Base-by-base conservation (phyloP, 371 early-diverging fungal genomes). In the Mucor plumbeus region DNA sequence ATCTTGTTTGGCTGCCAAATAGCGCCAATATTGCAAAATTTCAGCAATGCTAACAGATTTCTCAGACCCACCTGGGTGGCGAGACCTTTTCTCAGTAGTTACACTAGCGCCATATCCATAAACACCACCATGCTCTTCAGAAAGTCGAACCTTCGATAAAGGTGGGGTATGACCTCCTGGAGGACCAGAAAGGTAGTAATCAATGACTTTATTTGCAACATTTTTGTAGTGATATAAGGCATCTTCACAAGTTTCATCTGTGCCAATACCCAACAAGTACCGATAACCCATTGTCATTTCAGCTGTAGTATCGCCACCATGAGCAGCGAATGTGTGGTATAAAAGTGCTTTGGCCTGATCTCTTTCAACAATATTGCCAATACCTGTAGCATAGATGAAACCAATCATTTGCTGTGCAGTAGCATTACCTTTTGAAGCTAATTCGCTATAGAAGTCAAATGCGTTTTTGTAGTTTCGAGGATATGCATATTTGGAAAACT, bases 371-470 rank as follows among this genome's bases (percentile, higher is more conserved):
- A 76, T 82, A 55, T 87, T 78, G 10, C 96, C 97, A 40, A 97
- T 70, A 1, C 97, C 97, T 0, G 96, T 93, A 3, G 97, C 89
- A 74, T 95, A 91, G 78, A 95, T 88, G 64, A 95, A 86, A 7
- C 97, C 98, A 7, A 96, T 74, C 85, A 91, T 91, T 39, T 94
- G 90, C 70, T 95, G 98, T 14, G 95, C 97, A 5, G 90, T 86
- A 6, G 94, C 85, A 70, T 95, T 91, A 43, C 97, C 98, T 26
- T 69, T 64, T 21, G 79, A 73, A 0, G 92, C 90, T 53, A 92
- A 73, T 59, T 76, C 61, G 55, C 76, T 31, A 31, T 10, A 93
- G 60, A 87, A 85, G 31, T 77, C 70, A 48, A 88, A 89, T 15
- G 94, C 92, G 38, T 76, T 59, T 0, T 70, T 63, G 38, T 88